Base-by-base conservation (phyloP, 768 basidiomycete species). In the Tricholoma sp. region DNA sequence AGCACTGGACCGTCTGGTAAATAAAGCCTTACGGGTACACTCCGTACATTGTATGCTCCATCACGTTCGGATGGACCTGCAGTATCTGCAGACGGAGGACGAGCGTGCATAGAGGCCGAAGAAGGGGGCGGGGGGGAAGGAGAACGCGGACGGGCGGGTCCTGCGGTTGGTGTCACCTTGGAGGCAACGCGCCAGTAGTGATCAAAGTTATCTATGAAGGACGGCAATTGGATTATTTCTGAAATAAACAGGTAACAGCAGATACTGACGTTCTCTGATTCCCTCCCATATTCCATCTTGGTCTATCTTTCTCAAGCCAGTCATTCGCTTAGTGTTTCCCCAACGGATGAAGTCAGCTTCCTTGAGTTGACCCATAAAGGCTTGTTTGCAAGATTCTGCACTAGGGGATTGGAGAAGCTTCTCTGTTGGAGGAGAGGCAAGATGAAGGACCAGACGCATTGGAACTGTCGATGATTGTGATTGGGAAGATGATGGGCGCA, bases 241-340 rank as follows among this genome's bases (percentile, higher is more conserved):
- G 45, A 6, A 14, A 37, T 46, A 39, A n/a, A 35, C 18, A 53
- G 3, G 10, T 31, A 50, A 29, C 10, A 47, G 18, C 32, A n/a
- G 35, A 46, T 11, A 75, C 94, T 74, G 68, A 98, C 96, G 92
- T 65, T 93, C 89, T 74, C 88, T 88, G 61, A 99, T 89, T 7
- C 94, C 94, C 64, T 97, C 94, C 97, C 97, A 99, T 55, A 98
- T 83, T 0, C 88, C 93, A 68, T 99, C 97, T 68, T 98, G 91
- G 66, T 98, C 96, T 22, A 82, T 84, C 70, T 94, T 92, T 54
- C 94, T 75, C 32, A 99, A 78, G 16, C 90, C 84, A 1, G 94
- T 98, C 76, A 98, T 92, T 34, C 94, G 83, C 67, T 93, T 92
- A 18, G 93, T 95, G 72, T 89, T 97, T 1, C 97, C 92, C 94